These are phyloP conservation scores for Pestalotiopsis sp. DNA, from an alignment of 2,329 filamentous ascomycete species.

Conservation along the genomic window DNA sequence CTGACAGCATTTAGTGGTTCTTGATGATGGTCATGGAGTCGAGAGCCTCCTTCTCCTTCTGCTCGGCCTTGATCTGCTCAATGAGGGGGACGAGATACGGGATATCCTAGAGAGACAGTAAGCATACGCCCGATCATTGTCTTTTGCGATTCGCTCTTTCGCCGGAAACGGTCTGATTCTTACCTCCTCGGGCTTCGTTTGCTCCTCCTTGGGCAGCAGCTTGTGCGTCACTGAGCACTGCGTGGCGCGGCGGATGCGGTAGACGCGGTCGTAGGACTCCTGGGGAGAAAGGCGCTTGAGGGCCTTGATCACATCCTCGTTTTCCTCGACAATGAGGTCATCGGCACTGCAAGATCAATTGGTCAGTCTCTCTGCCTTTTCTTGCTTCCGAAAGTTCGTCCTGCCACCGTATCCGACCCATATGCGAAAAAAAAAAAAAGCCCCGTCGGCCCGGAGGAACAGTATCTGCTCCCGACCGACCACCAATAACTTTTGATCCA, in stretches of 20 bases:
- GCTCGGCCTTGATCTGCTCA: constrained; percentile 46
- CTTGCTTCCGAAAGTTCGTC: neutral
- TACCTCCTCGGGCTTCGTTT: constrained; percentile 59
- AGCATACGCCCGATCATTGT: neutral
- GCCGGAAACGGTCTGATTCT: constrained; percentile 15
- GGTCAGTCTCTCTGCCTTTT: neutral
- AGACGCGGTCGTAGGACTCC: constrained; percentile 95
- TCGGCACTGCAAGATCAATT: constrained; percentile 66
- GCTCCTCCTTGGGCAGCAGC: constrained; percentile 61
- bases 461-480: neutral
- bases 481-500: neutral
- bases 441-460: neutral
- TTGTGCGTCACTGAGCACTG: constrained; percentile 70
- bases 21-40: constrained; percentile 30
- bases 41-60: constrained; percentile 51
- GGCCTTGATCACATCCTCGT: constrained; percentile 80
- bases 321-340: constrained; percentile 93
- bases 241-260: constrained; percentile 92
- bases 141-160: neutral
- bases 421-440: neutral
- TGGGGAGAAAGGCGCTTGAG: constrained; percentile 87
- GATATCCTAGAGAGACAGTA: constrained; percentile 39
- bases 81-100: constrained; percentile 54
- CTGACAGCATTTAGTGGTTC: constrained; percentile 21
- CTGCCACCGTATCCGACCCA: too few species aligned